These are phyloP conservation scores for Alternaria infectoria DNA, from an alignment of 2,329 filamentous ascomycete genomes.

Conservation along the genomic window DNA sequence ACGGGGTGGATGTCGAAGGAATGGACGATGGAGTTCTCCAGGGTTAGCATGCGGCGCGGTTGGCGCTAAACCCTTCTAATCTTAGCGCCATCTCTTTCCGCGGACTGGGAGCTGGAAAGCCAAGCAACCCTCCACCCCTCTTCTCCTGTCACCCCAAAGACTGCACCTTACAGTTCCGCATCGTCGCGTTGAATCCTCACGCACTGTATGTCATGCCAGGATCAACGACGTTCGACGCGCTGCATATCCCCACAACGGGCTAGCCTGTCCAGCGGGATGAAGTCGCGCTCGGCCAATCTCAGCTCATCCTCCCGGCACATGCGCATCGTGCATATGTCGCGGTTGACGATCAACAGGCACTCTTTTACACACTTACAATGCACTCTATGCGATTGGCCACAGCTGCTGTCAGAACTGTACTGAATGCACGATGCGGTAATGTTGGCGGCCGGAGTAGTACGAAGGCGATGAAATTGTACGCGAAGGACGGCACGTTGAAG, in stretches of 20 bases:
- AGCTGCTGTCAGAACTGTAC: background rate
- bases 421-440: background rate
- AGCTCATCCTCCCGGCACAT: conserved; percentile 11
- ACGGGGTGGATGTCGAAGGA: background rate
- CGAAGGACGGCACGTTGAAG: conserved; percentile 1
- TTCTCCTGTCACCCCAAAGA: background rate
- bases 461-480: background rate
- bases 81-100: background rate
- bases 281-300: conserved; percentile 11
- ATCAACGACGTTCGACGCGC: background rate
- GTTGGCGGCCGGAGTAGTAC: background rate
- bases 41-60: background rate
- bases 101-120: background rate
- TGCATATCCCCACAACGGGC: background rate
- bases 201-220: background rate
- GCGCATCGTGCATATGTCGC: conserved; percentile 14
- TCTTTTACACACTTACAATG: conserved; percentile 17
- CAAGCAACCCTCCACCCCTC: background rate
- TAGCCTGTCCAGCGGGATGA: background rate
- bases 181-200: background rate
- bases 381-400: background rate
- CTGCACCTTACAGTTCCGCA: background rate
- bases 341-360: conserved; percentile 16
- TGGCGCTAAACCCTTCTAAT: background rate
- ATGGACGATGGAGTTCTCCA: background rate